Evolutionary conservation across 352 stramenopile species (phyloP), one percentile per base, ranked within the genome.

Genomic region (Globisporangium takayamanum): DNA sequence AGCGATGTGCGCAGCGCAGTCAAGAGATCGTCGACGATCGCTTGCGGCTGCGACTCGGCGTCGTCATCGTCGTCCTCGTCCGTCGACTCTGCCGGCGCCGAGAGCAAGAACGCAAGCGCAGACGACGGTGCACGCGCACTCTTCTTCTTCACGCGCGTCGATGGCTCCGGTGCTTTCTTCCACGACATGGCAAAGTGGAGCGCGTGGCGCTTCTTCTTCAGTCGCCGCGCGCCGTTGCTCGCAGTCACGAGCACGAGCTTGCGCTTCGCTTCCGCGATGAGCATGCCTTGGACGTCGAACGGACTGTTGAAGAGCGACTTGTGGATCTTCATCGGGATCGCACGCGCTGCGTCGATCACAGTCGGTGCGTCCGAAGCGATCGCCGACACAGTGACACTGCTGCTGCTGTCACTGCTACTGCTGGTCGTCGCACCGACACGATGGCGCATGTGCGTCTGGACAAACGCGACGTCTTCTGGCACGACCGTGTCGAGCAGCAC

Each of bases 191-290:
- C 77, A 57, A 89, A 93, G 22, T 74, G 77, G 10, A 95, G 64
- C 28, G 74, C 69, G 67, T 95, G 86, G n/a, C 84, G 83, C 59
- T 92, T 92, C 67, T 95, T 95, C 59, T 94, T 95, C 25, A 95
- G 61, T 14, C 86, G 78, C 6, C 86, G 69, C 4, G 76, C 74
- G 11, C 80, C 85, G 30, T 80, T 90, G 10, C 75, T 73, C 41
- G 57, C 71, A 8, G 84, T 86, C 0, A 95, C 77, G 7, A 91
- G 65, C 67, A 93, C 76, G 20, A 92, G 57, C 55, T 92, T 93
- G n/a, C 84, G 80, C 57, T 90, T 93, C 7, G 75, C 66, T 48
- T 95, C 86, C 0, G 80, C 80, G 52, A 95, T 78, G 25, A 95
- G 48, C 57, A 94, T 76, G 7, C 80, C 81, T 30, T 92, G 78